These are phyloP conservation scores for Lepidium africanum DNA, from an alignment of 345 rosid species.

Conservation along the genomic window DNA sequence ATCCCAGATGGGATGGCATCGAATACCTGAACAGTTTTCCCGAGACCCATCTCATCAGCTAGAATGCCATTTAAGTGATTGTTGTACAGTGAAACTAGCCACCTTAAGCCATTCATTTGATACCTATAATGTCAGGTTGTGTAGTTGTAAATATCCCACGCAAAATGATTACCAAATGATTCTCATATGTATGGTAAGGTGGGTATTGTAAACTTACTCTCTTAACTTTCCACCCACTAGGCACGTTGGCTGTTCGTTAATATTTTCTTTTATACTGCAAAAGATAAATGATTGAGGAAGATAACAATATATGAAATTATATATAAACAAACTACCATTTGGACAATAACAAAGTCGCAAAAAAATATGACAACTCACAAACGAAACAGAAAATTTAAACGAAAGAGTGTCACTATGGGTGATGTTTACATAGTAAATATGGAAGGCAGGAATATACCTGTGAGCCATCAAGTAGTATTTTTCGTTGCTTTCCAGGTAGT, in stretches of 20 bases:
- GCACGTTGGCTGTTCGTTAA: conserved; percentile 70
- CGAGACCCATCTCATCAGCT: conserved; percentile 99
- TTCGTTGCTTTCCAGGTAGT: conserved; percentile 90
- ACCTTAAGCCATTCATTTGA: conserved; percentile 85
- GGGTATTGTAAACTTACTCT: conserved; percentile 53
- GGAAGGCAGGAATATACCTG: conserved; percentile 38
- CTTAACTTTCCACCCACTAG: conserved; percentile 80
- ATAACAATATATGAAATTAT: neutral
- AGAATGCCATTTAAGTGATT: conserved; percentile 88
- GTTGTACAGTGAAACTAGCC: conserved; percentile 84
- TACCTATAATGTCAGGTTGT: conserved; percentile 45
- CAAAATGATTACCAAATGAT: neutral
- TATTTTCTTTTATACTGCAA: conserved; percentile 81
- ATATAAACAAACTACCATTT: neutral
- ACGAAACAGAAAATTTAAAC: neutral
- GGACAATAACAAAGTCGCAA: neutral
- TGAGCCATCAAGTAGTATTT: conserved; percentile 97
- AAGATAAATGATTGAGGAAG: neutral
- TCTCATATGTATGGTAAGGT: neutral
- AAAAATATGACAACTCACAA: neutral
- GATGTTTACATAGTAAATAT: neutral
- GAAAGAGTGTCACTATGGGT: neutral
- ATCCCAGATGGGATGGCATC: neutral
- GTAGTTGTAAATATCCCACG: conserved; percentile 9
- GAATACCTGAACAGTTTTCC: conserved; percentile 87